A percentile compares a stretch with the other conserved stretches of the same genome.
phyloP scores from a whole-genome alignment of 2,329 filamentous ascomycete species.

The Domatiomyces catenatus region DNA sequence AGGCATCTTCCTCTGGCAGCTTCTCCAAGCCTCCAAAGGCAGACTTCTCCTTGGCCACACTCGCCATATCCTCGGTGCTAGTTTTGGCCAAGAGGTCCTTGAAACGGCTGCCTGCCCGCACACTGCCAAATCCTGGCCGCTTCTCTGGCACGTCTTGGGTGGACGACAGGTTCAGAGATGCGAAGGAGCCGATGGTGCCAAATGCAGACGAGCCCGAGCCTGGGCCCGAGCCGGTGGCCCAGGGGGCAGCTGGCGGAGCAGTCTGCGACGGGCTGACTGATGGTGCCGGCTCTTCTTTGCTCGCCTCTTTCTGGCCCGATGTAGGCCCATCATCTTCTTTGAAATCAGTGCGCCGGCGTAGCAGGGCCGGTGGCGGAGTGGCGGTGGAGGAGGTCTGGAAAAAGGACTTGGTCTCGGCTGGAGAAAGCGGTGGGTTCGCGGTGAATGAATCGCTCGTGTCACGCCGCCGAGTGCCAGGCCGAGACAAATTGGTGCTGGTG shows the following conservation, averaged over 20 bases:
- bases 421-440: slow-evolving; percentile 32
- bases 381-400: slow-evolving; percentile 39
- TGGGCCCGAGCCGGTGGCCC: slow-evolving; percentile 42
- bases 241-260: slow-evolving; percentile 40
- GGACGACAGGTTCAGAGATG: slow-evolving; percentile 62
- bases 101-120: slow-evolving; percentile 64
- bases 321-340: slow-evolving; percentile 32
- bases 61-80: slow-evolving; percentile 47
- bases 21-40: slow-evolving; percentile 39
- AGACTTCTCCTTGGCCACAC: slow-evolving; percentile 39
- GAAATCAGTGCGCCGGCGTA: slow-evolving; percentile 47
- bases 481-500: slow-evolving; percentile 56
- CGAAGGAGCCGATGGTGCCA: slow-evolving; percentile 70
- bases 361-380: slow-evolving; percentile 44
- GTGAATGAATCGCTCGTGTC: slow-evolving; percentile 62
- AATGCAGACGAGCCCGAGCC: slow-evolving; percentile 48
- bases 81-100: slow-evolving; percentile 74
- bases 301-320: slow-evolving; percentile 34
- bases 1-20: slow-evolving; percentile 36
- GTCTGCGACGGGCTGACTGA: slow-evolving; percentile 40
- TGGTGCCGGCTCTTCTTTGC: slow-evolving; percentile 26
- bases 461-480: slow-evolving; percentile 64
- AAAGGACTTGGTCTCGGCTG: slow-evolving; percentile 31
- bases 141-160: slow-evolving; percentile 50
- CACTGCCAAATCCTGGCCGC: slow-evolving; percentile 48